Conservation (phyloP, 441 rosid species). For the Aleurites moluccanus region DNA sequence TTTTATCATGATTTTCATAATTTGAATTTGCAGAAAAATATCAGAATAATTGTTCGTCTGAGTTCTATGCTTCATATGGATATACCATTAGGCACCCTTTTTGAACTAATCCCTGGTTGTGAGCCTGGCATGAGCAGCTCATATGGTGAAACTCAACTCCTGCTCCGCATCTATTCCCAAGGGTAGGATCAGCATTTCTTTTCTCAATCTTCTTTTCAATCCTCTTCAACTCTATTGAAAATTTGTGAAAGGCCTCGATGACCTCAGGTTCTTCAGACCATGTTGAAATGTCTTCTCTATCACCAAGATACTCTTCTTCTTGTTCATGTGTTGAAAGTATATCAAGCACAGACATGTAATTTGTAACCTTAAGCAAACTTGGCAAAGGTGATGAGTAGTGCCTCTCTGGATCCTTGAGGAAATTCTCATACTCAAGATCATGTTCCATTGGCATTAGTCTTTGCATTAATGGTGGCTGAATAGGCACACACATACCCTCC, state of each 20-base stretch:
- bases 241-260: constrained; percentile 62
- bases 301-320: constrained; percentile 82
- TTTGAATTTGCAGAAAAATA: background rate
- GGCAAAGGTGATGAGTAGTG: constrained; percentile 65
- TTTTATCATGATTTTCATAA: background rate
- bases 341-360: constrained; percentile 87
- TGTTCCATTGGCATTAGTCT: constrained; percentile 62
- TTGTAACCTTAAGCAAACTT: constrained; percentile 68
- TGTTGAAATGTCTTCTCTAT: constrained; percentile 64
- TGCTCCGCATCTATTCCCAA: constrained; percentile 72
- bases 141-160: constrained; percentile 82
- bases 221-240: constrained; percentile 54
- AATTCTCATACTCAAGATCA: constrained; percentile 55
- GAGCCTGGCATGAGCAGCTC: constrained; percentile 82
- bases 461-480: constrained; percentile 74
- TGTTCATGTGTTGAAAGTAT: constrained; percentile 79
- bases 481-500: constrained; percentile 79
- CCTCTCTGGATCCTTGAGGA: constrained; percentile 62
- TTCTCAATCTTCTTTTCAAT: constrained; percentile 73
- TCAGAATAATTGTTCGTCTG: background rate
- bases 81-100: constrained; percentile 85
- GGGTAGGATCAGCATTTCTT: constrained; percentile 52
- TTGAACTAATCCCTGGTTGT: constrained; percentile 77
- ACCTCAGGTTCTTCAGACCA: constrained; percentile 73
- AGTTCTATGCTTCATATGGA: constrained; percentile 45